Evolutionary conservation across 768 basidiomycete genomes (phyloP).

Genomic region (Boletus pseudopeckii): DNA sequence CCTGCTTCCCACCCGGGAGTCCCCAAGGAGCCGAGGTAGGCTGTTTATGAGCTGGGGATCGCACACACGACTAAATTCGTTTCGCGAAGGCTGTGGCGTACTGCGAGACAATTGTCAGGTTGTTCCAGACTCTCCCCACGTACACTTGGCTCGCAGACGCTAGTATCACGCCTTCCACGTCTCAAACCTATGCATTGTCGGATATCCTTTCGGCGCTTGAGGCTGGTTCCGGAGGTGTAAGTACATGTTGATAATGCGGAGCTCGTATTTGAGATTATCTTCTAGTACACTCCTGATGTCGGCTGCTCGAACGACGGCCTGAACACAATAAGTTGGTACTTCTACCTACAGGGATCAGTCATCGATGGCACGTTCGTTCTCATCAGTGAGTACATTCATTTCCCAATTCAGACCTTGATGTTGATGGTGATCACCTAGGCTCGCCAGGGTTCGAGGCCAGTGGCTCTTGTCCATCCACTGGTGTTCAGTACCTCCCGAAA

Average conservation of each 20-base stretch:
- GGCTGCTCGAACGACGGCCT: conserved; percentile 41
- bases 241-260: not conserved
- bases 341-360: conserved; percentile 60
- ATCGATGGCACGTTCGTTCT: conserved; percentile 63
- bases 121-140: conserved; percentile 70
- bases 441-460: conserved; percentile 42
- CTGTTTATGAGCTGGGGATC: not conserved
- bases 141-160: conserved; percentile 65
- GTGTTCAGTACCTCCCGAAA: conserved; percentile 62
- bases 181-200: conserved; percentile 55
- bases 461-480: conserved; percentile 47
- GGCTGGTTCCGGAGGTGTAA: conserved; percentile 47
- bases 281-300: conserved; percentile 47
- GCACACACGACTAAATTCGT: not conserved
- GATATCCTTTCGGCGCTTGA: conserved; percentile 53
- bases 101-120: conserved; percentile 53
- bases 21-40: conserved; percentile 56
- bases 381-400: conserved; percentile 44
- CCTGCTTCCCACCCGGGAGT: conserved; percentile 60
- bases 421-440: conserved; percentile 35
- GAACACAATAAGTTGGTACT: conserved; percentile 56
- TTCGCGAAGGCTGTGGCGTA: conserved; percentile 57
- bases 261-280: not conserved
- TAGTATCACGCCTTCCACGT: conserved; percentile 70
- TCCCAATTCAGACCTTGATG: not conserved